Conservation (phyloP, 805 yeast genomes). For the Hanseniaspora singularis region DNA sequence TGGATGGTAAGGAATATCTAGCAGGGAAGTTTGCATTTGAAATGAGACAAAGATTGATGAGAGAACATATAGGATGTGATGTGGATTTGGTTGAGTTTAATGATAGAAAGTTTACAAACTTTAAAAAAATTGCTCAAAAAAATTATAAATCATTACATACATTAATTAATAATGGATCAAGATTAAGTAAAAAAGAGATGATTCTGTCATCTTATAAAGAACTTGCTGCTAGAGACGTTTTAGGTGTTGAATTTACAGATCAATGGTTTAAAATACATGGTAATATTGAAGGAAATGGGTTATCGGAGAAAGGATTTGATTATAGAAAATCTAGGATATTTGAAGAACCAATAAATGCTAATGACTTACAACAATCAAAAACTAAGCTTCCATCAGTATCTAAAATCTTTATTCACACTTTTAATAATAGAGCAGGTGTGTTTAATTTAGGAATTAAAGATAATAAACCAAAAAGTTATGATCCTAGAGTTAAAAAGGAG, state of each 20-base stretch:
- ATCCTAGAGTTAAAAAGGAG: conserved; percentile 57
- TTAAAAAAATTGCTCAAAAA: conserved; percentile 29
- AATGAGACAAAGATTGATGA: conserved; percentile 78
- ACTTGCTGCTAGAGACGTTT: conserved; percentile 56
- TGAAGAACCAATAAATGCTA: conserved; percentile 13
- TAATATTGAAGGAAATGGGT: conserved; percentile 17
- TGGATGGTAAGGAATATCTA: conserved; percentile 71
- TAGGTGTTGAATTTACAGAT: conserved; percentile 31
- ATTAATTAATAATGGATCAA: conserved; percentile 12
- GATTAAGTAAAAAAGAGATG: background rate
- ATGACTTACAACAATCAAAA: background rate
- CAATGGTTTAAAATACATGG: conserved; percentile 41
- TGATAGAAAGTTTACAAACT: conserved; percentile 52
- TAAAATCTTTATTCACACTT: conserved; percentile 36
- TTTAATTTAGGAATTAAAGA: conserved; percentile 80
- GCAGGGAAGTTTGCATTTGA: conserved; percentile 87
- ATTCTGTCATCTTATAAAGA: conserved; percentile 60
- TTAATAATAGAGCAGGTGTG: conserved; percentile 79
- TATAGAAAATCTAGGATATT: conserved; percentile 21
- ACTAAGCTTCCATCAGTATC: conserved; percentile 11
- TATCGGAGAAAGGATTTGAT: conserved; percentile 19
- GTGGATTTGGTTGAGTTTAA: conserved; percentile 74
- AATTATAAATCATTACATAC: conserved; percentile 24
- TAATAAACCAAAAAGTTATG: conserved; percentile 66
- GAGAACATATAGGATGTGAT: conserved; percentile 92